phyloP scores from a whole-genome alignment of 2,329 filamentous ascomycete species.

The Microdochium bolleyi region DNA sequence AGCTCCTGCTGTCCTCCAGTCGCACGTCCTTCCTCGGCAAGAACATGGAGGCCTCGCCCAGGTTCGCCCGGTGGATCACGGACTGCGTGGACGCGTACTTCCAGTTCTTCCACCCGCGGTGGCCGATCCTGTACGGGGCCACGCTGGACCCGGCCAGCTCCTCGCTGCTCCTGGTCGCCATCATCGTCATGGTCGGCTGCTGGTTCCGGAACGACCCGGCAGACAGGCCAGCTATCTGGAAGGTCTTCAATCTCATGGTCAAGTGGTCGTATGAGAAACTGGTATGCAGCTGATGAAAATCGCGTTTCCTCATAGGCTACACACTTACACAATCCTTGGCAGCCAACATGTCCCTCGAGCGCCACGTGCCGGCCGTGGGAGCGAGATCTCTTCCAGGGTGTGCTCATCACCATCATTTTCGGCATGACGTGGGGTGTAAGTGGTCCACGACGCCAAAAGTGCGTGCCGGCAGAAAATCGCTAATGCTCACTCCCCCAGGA shows the following conservation, averaged over 20 bases:
- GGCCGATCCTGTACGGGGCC: constrained; percentile 30
- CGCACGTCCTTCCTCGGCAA: neutral
- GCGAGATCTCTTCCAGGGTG: constrained; percentile 22
- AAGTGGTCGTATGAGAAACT: neutral
- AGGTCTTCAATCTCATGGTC: constrained; percentile 16
- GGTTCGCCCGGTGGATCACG: constrained; percentile 2
- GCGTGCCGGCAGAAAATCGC: neutral
- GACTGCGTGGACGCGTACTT: constrained; percentile 24
- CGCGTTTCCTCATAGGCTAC: neutral
- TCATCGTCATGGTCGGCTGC: constrained; percentile 28
- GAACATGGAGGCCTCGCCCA: neutral
- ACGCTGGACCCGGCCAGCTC: constrained; percentile 20
- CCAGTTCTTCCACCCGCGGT: constrained; percentile 29
- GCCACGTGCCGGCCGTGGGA: constrained; percentile 15
- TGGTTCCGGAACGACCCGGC: constrained; percentile 21
- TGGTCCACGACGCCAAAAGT: neutral
- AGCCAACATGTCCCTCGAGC: neutral
- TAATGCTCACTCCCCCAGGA: neutral
- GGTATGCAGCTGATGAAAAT: constrained; percentile 1
- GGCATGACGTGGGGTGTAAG: constrained; percentile 13
- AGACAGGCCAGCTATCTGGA: constrained; percentile 11
- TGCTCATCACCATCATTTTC: constrained; percentile 29
- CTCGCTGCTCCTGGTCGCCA: constrained; percentile 14
- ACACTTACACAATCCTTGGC: neutral
- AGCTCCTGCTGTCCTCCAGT: constrained; percentile 11